Conservation (phyloP, 2,329 filamentous ascomycete genomes). For the Plectosphaerella plurivora region DNA sequence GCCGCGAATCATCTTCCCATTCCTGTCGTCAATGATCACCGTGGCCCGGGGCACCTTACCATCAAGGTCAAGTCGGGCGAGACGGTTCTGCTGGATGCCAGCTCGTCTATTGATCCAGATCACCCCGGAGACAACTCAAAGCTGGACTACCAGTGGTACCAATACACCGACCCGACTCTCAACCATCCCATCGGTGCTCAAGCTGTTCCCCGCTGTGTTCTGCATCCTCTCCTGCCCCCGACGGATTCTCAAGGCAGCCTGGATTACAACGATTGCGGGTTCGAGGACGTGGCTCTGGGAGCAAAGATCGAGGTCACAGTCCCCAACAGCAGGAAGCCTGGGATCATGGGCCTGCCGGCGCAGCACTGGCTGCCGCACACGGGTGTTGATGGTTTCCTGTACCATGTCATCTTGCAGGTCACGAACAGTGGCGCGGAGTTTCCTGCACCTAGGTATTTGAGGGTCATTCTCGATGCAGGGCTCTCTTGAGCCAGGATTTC, state of each 20-base stretch:
- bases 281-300: neutral
- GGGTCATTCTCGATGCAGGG: neutral
- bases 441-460: neutral
- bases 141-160: slow-evolving; percentile 1
- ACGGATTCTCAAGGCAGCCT: neutral
- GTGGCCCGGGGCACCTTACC: neutral
- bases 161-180: neutral
- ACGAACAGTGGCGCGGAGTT: neutral
- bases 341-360: neutral
- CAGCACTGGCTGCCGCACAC: neutral
- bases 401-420: slow-evolving; percentile 1
- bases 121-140: neutral
- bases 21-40: neutral
- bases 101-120: neutral
- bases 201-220: neutral
- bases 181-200: neutral
- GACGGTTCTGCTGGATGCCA: neutral
- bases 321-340: neutral
- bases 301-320: neutral
- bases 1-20: neutral
- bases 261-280: neutral
- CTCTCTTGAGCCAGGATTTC: too few relatives aligned
- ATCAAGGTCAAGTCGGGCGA: neutral
- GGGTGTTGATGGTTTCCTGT: neutral
- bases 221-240: neutral